Evolutionary conservation across 768 basidiomycete species (phyloP).

Genomic region (Boletales sp.): DNA sequence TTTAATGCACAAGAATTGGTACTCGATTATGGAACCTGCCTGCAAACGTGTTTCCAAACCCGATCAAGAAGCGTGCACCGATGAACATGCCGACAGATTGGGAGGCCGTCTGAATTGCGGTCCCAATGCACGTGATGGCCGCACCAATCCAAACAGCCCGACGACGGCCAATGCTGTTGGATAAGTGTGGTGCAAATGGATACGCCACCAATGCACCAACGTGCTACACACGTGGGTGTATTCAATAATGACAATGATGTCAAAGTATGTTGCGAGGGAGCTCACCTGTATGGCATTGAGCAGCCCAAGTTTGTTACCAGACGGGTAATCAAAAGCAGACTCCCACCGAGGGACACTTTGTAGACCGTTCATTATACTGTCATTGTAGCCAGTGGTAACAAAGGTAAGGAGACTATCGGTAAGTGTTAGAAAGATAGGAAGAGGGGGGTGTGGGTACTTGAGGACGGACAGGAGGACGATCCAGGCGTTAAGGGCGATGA

Average conservation of each 20-base stretch:
- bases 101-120: slow-evolving; percentile 65
- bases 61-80: slow-evolving; percentile 74
- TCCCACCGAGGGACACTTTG: slow-evolving; percentile 67
- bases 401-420: slow-evolving; percentile 64
- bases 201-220: slow-evolving; percentile 66
- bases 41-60: slow-evolving; percentile 74
- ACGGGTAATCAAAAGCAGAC: slow-evolving; percentile 54
- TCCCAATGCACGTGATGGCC: slow-evolving; percentile 62
- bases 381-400: slow-evolving; percentile 73
- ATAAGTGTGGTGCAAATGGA: slow-evolving; percentile 67
- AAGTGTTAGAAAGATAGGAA: not conserved
- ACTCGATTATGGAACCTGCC: slow-evolving; percentile 29
- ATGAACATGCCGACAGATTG: slow-evolving; percentile 76
- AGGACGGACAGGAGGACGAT: slow-evolving; percentile 56
- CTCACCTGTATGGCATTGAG: slow-evolving; percentile 71
- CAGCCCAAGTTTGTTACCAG: slow-evolving; percentile 56
- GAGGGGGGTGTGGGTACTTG: not conserved
- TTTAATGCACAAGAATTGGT: not conserved
- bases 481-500: slow-evolving; percentile 66
- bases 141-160: slow-evolving; percentile 65
- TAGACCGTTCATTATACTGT: slow-evolving; percentile 78
- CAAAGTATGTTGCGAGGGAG: not conserved
- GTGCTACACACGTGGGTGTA: slow-evolving; percentile 41
- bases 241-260: not conserved
- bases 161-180: slow-evolving; percentile 70